Base-by-base conservation (phyloP, 2,329 filamentous ascomycete species). In the Dothiorella sarmentorum region DNA sequence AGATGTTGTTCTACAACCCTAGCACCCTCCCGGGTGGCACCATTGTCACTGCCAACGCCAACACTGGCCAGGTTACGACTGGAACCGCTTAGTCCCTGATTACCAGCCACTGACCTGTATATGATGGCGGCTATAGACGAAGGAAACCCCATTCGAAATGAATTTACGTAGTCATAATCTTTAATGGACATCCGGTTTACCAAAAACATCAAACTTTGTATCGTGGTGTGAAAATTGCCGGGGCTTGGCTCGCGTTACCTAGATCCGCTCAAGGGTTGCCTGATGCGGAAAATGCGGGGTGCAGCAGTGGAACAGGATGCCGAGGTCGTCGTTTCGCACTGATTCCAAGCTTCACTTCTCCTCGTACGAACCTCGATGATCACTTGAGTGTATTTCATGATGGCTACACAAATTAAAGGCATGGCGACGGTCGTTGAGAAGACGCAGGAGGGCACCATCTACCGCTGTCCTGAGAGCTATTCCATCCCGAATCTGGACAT, bases 401-500 rank as follows among this genome's bases (percentile, higher is more conserved):
- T 42, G 49, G 35, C 33, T 37, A 10, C 49, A 2, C 24, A 20
- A 22, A 13, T 47, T n/a, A 37, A 40, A 22, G 26, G 27, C n/a
- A 72, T 72, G 70, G 60, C 67, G 13, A 73, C 68, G 4, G 66
- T 69, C 18, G 66, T 70, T n/a, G 69, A 72, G 20, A 70, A 64
- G 43, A 71, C 68, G 3, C 45, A 63, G 0, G 61, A 68, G 11
- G 67, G 69, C 47, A 67, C 62, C 24, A 62, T 72, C 26, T 73
- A 73, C 58, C 63, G 65, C 10, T 67, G 68, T 13, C 64, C 69
- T 7, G 67, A 69, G 55, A 65, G 63, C n/a, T 70, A 69, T 43
- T 64, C 68, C 5, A 56, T 72, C 2, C 74, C 76, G 2, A 62
- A 71, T 49, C 55, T 76, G 37, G 75, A 78, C 60, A 17, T 78